phyloP scores from a whole-genome alignment of 768 basidiomycete genomes.

The Termitomyces sp. region DNA sequence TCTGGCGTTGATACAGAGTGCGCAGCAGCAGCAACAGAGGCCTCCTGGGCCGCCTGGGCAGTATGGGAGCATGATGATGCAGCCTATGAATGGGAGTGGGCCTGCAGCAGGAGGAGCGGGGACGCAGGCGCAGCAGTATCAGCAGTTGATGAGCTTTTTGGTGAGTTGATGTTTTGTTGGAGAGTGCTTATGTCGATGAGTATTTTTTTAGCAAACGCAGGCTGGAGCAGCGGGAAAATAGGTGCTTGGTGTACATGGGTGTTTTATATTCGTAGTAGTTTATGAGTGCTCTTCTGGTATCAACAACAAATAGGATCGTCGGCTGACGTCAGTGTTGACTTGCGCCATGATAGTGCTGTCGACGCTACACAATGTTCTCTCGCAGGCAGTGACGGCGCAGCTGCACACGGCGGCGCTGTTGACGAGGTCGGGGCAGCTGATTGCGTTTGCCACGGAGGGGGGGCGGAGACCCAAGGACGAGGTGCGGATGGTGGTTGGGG shows the following conservation, averaged over 20 bases:
- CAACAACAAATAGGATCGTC: neutral
- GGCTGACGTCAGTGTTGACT: slow-evolving; percentile 6
- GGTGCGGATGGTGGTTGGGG: slow-evolving; percentile 66
- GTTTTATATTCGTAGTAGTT: neutral
- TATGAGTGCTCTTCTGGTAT: neutral
- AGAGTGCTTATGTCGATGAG: neutral
- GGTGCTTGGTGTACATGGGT: too few species aligned
- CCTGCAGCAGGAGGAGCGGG: slow-evolving; percentile 31
- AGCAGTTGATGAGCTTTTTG: slow-evolving; percentile 68
- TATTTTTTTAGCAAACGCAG: slow-evolving; percentile 30
- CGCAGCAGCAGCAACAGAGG: slow-evolving; percentile 37
- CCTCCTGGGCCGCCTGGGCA: slow-evolving; percentile 23
- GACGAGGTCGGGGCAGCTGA: slow-evolving; percentile 71
- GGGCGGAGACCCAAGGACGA: slow-evolving; percentile 60
- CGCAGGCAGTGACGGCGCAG: slow-evolving; percentile 55
- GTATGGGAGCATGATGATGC: slow-evolving; percentile 38
- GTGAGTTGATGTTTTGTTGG: slow-evolving; percentile 34
- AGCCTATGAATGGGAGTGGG: slow-evolving; percentile 36
- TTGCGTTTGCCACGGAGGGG: slow-evolving; percentile 61
- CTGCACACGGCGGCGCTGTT: slow-evolving; percentile 72
- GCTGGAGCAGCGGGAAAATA: slow-evolving; percentile 20
- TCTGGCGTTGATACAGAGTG: slow-evolving; percentile 57
- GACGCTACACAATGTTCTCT: slow-evolving; percentile 60
- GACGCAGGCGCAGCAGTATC: slow-evolving; percentile 45
- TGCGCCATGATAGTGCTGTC: slow-evolving; percentile 64